phyloP scores from a whole-genome alignment of 1,284 basidiomycete genomes.

The Taiwanofungus camphoratus region DNA sequence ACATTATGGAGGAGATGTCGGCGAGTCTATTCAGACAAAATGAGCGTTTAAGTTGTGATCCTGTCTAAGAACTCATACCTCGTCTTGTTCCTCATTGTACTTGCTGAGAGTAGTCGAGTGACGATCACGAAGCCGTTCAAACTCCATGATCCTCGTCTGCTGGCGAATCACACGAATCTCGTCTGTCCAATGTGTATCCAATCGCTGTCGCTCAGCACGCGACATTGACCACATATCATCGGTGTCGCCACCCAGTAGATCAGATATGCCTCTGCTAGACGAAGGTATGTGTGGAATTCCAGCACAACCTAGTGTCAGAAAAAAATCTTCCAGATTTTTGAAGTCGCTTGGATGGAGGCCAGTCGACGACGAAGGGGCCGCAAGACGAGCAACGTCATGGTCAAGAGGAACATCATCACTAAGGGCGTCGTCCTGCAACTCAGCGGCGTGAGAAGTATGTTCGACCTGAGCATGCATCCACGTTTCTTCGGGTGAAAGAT shows the following conservation, averaged over 20 bases:
- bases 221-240: conserved; percentile 25
- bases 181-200: conserved; percentile 19
- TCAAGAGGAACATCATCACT: not conserved
- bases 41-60: conserved; percentile 2
- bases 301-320: conserved; percentile 17
- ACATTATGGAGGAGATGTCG: conserved; percentile 43
- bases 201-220: conserved; percentile 16
- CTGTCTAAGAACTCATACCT: conserved; percentile 20
- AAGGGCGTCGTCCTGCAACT: not conserved
- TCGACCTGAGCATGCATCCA: conserved; percentile 11
- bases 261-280: conserved; percentile 7
- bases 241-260: conserved; percentile 11
- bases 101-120: conserved; percentile 26
- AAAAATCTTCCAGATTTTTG: conserved; percentile 19
- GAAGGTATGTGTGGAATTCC: conserved; percentile 16
- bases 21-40: conserved; percentile 19
- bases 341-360: conserved; percentile 23
- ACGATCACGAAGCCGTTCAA: conserved; percentile 28
- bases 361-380: not conserved
- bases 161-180: conserved; percentile 24
- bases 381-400: not conserved
- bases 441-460: not conserved
- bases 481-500: conserved; percentile 15
- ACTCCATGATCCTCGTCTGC: conserved; percentile 31
- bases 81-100: conserved; percentile 31